Percentiles rank a stretch among this genome's conserved stretches.
Conservation (phyloP, 257 asterid species). For the Agastache rugosa region DNA sequence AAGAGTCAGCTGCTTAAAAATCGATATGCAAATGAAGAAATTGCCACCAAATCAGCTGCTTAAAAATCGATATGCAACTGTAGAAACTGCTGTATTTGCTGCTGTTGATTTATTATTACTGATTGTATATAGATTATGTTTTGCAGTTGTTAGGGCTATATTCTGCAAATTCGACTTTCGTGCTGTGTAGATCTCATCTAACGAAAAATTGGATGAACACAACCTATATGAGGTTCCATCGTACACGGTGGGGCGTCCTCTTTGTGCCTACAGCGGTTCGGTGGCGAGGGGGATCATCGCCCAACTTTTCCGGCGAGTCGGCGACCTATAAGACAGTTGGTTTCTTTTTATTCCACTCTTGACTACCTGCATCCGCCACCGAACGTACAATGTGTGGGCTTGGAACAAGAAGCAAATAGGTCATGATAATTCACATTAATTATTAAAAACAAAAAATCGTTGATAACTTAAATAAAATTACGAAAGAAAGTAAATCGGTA, state of each 20-base stretch:
- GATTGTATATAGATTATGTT: slow-evolving; percentile 15
- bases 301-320: no score
- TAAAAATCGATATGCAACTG: neutral
- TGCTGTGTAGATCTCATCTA: no score
- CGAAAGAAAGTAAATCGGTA: neutral
- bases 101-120: neutral
- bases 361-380: no score
- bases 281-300: no score
- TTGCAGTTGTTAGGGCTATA: neutral
- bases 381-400: neutral
- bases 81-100: neutral
- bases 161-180: neutral
- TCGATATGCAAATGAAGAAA: neutral
- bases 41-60: slow-evolving; percentile 7
- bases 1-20: neutral
- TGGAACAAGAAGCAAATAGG: neutral
- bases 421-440: no score
- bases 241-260: no score
- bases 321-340: no score
- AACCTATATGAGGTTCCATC: no score
- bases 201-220: no score
- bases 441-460: no score
- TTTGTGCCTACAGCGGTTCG: no score
- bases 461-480: neutral
- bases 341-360: no score